Percentiles rank a stretch among this genome's conserved stretches.
Conservation (phyloP, 2,329 filamentous ascomycete species). For the Xylariaceae sp. region DNA sequence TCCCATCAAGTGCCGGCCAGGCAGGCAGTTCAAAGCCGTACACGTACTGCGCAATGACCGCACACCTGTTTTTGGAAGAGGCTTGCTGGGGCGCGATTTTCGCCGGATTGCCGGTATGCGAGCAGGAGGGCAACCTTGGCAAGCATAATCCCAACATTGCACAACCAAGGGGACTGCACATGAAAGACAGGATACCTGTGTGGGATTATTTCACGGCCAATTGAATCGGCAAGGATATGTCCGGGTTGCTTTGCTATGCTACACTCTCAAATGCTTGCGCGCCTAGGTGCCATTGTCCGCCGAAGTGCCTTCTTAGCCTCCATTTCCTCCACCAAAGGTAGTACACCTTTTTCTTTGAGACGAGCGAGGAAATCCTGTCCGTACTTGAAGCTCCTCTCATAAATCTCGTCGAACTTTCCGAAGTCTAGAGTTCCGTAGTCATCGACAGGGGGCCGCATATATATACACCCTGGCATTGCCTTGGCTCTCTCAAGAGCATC, state of each 20-base stretch:
- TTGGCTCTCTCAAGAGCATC: constrained; percentile 94
- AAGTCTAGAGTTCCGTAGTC: constrained; percentile 93
- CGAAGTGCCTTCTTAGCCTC: constrained; percentile 73
- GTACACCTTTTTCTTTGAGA: constrained; percentile 71
- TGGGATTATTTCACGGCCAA: not conserved
- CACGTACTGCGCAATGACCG: not conserved
- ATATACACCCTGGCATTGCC: constrained; percentile 82
- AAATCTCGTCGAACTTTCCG: constrained; percentile 96
- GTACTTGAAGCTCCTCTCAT: constrained; percentile 80
- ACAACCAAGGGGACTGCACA: not conserved
- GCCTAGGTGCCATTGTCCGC: constrained; percentile 72
- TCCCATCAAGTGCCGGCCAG: not conserved
- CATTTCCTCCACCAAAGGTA: constrained; percentile 66
- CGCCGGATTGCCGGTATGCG: not conserved
- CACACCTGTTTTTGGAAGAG: not conserved
- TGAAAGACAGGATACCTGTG: not conserved
- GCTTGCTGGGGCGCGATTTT: not conserved
- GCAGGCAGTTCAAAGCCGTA: too few relatives aligned
- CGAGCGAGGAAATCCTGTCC: constrained; percentile 75
- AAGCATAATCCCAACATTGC: not conserved
- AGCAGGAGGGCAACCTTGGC: not conserved
- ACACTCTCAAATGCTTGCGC: constrained; percentile 63
- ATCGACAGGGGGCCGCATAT: constrained; percentile 95
- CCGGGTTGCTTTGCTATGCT: not conserved
- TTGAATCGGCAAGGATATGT: not conserved